Base-by-base conservation (phyloP, 768 basidiomycete species). In the Rhizopogon vinicolor region DNA sequence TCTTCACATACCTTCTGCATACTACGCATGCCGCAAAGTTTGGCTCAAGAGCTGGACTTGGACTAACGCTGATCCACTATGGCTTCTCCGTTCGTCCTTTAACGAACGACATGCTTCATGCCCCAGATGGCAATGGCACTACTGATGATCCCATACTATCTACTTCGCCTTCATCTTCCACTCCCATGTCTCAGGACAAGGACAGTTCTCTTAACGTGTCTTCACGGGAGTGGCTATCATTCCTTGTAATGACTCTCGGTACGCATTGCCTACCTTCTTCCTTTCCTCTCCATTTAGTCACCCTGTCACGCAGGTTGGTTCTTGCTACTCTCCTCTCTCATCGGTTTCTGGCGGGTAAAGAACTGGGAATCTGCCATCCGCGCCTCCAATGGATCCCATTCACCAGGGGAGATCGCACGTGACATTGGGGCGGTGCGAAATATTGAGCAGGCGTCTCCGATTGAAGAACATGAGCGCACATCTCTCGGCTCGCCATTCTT, bases 31-130 rank as follows among this genome's bases (percentile, higher is more conserved):
- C 97, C 0, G 91, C 89, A 58, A 95, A 94, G 69, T 91, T 83
- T 66, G 97, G 97, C 49, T 93, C 92, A 14, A 87, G 93, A 43
- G 93, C 93, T 0, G 96, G 96, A 31, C 83, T 99, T n/a, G 96
- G 96, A 16, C 79, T 97, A 62, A 98, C 93, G 0, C 76, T 98
- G 57, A 95, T 98, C 59, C 96, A 98, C 65, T 92, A 87, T 62
- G 96, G 95, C 1, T 83, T 95, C 63, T 86, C 83, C 66, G 82
- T 88, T 12, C 82, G 83, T 51, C 57, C 68, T 10, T 67, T 68
- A 40, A 62, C 61, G 12, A 60, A 70, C 60, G 68, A 70, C 58
- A 61, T 73, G 46, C 63, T 61, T 49, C 52, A 58, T 39, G 53
- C 51, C 55, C 63, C 41, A 14, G 64, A 49, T 8, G 63, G 62